Percentiles rank a stretch among this genome's conserved stretches.
Evolutionary conservation across 257 asterid genomes (phyloP).

Genomic region (Solanum sitiens): DNA sequence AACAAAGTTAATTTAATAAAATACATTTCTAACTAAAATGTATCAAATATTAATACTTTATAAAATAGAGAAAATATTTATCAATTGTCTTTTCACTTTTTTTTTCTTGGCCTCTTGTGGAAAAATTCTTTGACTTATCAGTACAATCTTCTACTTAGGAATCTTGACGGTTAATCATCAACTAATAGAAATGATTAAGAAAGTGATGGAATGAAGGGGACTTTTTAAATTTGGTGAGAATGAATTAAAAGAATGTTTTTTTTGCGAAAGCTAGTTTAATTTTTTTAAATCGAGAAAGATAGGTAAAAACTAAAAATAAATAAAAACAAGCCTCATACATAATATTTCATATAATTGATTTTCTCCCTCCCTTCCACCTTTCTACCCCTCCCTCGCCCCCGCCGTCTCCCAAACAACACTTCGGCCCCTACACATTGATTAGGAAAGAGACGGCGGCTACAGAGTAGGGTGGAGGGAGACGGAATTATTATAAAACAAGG

Average conservation of each 20-base stretch:
- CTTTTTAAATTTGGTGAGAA: neutral
- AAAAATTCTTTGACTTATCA: neutral
- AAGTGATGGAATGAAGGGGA: neutral
- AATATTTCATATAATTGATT: neutral
- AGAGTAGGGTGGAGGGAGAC: neutral
- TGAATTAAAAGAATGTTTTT: neutral
- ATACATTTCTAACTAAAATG: too few relatives aligned
- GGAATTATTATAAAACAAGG: neutral
- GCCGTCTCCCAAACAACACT: neutral
- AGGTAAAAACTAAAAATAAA: too few relatives aligned
- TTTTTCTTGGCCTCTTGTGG: neutral
- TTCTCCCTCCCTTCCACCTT: neutral
- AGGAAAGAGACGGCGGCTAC: neutral
- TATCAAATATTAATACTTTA: neutral
- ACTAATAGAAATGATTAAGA: neutral
- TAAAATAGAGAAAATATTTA: neutral
- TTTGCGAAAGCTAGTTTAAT: accelerated
- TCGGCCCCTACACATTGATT: neutral
- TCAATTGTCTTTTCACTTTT: neutral
- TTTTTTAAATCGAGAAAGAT: neutral
- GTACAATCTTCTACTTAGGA: neutral
- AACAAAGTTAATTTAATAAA: too few relatives aligned
- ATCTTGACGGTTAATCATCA: neutral
- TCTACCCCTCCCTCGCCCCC: neutral
- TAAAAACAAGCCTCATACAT: neutral